Conservation (phyloP, 345 rosid species). For the sweet orange (Citrus sinensis) region DNA sequence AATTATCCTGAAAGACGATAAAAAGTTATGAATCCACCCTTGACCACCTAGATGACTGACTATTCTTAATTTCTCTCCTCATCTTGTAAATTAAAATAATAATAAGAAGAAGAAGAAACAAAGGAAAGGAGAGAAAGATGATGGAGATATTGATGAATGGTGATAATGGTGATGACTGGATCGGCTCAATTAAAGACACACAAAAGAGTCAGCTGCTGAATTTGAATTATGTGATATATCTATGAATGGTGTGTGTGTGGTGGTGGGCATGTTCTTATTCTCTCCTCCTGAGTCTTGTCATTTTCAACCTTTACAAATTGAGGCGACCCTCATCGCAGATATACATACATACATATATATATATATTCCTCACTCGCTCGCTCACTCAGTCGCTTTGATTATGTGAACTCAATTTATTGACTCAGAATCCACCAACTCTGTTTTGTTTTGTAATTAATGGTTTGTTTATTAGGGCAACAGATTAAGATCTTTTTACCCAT, state of each 20-base stretch:
- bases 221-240: constrained; percentile 5
- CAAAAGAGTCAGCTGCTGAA: neutral
- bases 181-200: neutral
- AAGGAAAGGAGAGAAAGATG: neutral
- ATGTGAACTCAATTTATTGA: neutral
- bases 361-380: neutral
- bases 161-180: too few relatives aligned
- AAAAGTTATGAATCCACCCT: too few relatives aligned
- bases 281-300: constrained; percentile 25
- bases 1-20: too few relatives aligned
- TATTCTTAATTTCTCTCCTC: too few relatives aligned
- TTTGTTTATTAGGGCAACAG: too few relatives aligned
- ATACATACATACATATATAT: rapidly evolving
- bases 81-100: too few relatives aligned
- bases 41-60: too few relatives aligned
- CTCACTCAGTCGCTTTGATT: neutral
- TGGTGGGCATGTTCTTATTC: constrained; percentile 42
- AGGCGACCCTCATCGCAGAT: constrained; percentile 3
- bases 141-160: too few relatives aligned
- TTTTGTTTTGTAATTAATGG: neutral
- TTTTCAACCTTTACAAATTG: constrained; percentile 55
- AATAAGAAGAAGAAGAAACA: too few relatives aligned
- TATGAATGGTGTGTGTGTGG: constrained; percentile 45
- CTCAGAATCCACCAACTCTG: neutral
- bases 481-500: too few relatives aligned